These are phyloP conservation scores for Crithidia bombi DNA, from an alignment of 208 protist species.

Conservation along the genomic window DNA sequence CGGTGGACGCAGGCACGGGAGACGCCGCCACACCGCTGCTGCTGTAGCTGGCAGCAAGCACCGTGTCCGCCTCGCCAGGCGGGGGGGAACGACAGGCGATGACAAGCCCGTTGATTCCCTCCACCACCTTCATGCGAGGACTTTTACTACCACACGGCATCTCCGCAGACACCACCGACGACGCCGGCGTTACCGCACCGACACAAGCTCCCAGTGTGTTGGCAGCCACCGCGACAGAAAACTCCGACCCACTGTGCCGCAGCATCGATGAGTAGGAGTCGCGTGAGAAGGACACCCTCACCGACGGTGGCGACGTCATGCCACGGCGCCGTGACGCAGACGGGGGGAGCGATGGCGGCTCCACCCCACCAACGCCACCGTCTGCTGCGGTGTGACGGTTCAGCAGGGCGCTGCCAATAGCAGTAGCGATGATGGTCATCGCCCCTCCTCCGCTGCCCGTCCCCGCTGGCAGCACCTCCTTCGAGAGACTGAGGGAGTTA, in stretches of 20 bases:
- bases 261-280: constrained; percentile 13
- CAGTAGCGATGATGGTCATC: background rate
- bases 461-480: background rate
- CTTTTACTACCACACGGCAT: background rate
- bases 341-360: constrained; percentile 9
- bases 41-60: too few species aligned
- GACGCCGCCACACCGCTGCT: background rate
- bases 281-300: constrained; percentile 32
- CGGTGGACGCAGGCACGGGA: background rate
- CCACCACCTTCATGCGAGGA: constrained; percentile 4
- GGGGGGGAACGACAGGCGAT: background rate
- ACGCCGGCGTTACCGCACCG: too few species aligned
- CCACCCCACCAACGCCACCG: background rate
- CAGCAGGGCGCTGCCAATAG: constrained; percentile 4
- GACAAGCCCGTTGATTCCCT: background rate
- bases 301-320: constrained; percentile 18
- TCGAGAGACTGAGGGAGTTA: constrained; percentile 18
- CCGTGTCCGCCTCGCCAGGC: background rate
- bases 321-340: constrained; percentile 14
- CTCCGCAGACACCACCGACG: background rate
- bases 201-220: background rate
- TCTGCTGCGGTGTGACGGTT: background rate
- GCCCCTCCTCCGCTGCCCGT: background rate
- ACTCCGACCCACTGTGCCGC: background rate
- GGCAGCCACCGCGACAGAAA: background rate